Percentiles rank a stretch among this genome's conserved stretches.
Evolutionary conservation across 1,139 yeast species (phyloP).

Genomic region (Saccharomycopsis crataegensis): DNA sequence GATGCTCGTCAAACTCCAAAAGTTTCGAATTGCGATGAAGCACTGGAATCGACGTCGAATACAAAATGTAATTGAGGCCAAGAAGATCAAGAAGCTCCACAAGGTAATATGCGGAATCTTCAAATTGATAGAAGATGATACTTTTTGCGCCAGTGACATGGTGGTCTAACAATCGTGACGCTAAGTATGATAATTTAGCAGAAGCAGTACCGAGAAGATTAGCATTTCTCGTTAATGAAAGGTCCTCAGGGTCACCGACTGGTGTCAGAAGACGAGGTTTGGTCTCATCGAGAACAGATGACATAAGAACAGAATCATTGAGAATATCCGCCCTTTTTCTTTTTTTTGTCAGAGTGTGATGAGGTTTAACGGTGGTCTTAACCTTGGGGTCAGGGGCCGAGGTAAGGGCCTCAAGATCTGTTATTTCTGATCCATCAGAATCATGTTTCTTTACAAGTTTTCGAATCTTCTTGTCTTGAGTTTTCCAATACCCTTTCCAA

Average conservation of each 20-base stretch:
- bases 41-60: conserved; percentile 52
- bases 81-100: conserved; percentile 56
- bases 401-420: not conserved
- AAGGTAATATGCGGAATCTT: conserved; percentile 61
- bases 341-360: not conserved
- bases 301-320: not conserved
- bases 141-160: conserved; percentile 42
- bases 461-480: conserved; percentile 28
- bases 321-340: not conserved
- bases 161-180: conserved; percentile 46
- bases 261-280: not conserved
- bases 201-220: conserved; percentile 51
- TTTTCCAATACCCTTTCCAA: conserved; percentile 47
- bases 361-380: no score
- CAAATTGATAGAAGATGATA: conserved; percentile 62
- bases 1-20: conserved; percentile 40
- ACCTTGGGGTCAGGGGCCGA: not conserved
- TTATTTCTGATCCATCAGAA: conserved; percentile 21
- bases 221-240: conserved; percentile 28
- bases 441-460: conserved; percentile 29
- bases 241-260: not conserved
- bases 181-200: conserved; percentile 51
- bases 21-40: conserved; percentile 46
- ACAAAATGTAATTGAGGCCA: conserved; percentile 53
- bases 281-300: not conserved